These are phyloP conservation scores for Diplogelasinospora grovesii DNA, from an alignment of 495 filamentous ascomycete genomes.

Conservation along the genomic window DNA sequence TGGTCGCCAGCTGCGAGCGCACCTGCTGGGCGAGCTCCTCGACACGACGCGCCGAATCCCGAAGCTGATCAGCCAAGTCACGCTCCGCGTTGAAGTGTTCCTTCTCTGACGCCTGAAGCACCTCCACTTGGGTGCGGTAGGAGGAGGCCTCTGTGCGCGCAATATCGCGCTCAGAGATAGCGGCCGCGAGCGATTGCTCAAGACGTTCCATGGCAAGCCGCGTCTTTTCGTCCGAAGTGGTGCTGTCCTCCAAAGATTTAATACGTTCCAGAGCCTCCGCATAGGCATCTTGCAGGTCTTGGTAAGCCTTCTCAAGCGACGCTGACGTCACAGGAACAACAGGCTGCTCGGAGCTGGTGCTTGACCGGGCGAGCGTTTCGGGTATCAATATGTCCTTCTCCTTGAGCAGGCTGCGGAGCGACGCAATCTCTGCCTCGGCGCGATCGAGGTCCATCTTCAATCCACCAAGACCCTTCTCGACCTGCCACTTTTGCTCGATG, in stretches of 20 bases:
- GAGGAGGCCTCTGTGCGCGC: conserved; percentile 54
- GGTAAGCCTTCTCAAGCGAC: conserved; percentile 71
- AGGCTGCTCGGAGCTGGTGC: conserved; percentile 23
- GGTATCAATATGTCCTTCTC: conserved; percentile 80
- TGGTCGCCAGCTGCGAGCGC: conserved; percentile 67
- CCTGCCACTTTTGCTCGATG: conserved; percentile 92
- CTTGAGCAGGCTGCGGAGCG: conserved; percentile 68
- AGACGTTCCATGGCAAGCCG: conserved; percentile 54
- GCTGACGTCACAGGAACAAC: conserved; percentile 51
- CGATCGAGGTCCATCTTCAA: conserved; percentile 97
- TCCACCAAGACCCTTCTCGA: conserved; percentile 85
- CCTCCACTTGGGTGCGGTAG: conserved; percentile 56
- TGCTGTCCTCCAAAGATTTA: conserved; percentile 44
- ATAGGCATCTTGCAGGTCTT: conserved; percentile 63
- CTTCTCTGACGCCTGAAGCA: conserved; percentile 53
- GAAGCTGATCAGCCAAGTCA: conserved; percentile 57
- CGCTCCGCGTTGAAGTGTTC: conserved; percentile 57
- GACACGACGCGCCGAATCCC: conserved; percentile 64
- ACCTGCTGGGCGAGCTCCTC: conserved; percentile 72
- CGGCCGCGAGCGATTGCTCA: conserved; percentile 55
- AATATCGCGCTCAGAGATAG: conserved; percentile 65
- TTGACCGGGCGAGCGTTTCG: conserved; percentile 44
- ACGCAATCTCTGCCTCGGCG: conserved; percentile 84
- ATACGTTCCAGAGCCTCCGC: conserved; percentile 48
- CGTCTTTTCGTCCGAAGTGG: conserved; percentile 44